Conservation (phyloP, 2,329 filamentous ascomycete species). For the Trichoderma endophyticum region DNA sequence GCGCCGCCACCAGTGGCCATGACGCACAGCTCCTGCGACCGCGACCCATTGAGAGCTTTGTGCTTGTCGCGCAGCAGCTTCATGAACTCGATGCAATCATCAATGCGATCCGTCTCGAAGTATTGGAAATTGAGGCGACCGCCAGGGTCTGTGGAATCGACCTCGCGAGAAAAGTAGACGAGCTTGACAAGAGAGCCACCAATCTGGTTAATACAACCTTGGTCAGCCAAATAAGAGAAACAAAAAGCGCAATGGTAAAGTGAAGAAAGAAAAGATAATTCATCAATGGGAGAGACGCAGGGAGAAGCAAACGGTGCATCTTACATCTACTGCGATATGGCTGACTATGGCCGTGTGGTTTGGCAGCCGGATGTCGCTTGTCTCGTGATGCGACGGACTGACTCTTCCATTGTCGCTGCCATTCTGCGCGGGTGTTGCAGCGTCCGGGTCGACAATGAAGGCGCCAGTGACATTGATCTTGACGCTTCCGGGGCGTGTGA, state of each 20-base stretch:
- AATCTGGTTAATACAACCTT: constrained; percentile 58
- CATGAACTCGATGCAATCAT: constrained; percentile 91
- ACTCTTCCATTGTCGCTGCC: constrained; percentile 41
- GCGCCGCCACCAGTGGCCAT: constrained; percentile 96
- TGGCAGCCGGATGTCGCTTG: constrained; percentile 90
- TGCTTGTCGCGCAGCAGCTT: constrained; percentile 80
- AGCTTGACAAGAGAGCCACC: constrained; percentile 94
- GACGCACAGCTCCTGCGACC: constrained; percentile 72
- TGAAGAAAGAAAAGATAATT: neutral
- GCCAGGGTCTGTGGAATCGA: constrained; percentile 72
- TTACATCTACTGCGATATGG: constrained; percentile 93
- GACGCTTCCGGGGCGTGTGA: constrained; percentile 66
- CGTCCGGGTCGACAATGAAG: constrained; percentile 88
- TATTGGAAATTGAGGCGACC: constrained; percentile 92
- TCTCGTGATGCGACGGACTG: constrained; percentile 60
- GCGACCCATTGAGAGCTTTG: constrained; percentile 68
- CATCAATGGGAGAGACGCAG: neutral
- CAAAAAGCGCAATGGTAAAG: neutral
- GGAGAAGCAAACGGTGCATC: constrained; percentile 32
- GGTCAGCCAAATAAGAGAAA: neutral
- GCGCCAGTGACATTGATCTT: constrained; percentile 96
- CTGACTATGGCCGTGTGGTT: constrained; percentile 94
- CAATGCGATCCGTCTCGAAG: constrained; percentile 93
- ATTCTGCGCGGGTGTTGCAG: constrained; percentile 47
- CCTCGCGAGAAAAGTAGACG: constrained; percentile 93